Conservation (phyloP, 129 eudicot species). For the Escallonia rubra region DNA sequence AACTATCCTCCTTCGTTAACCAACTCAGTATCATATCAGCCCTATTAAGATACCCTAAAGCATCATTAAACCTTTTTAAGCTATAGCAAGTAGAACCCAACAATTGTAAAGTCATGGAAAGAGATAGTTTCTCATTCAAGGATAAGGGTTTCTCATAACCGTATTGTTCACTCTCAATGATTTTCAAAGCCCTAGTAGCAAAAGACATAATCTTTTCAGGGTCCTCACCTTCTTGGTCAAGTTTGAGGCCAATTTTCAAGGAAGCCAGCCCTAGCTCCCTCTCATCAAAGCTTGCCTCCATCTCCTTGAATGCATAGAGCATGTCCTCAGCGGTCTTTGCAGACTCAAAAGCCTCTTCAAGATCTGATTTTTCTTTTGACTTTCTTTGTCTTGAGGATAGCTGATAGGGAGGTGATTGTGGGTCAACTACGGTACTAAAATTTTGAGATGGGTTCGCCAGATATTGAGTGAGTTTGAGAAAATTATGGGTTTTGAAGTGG, state of each 20-base stretch:
- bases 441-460: conserved; percentile 34
- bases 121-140: conserved; percentile 29
- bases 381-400: conserved; percentile 61
- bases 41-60: conserved; percentile 75
- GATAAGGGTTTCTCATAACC: not conserved
- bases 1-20: conserved; percentile 34
- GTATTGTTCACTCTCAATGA: conserved; percentile 33
- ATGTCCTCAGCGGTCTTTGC: conserved; percentile 63
- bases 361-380: conserved; percentile 54
- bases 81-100: conserved; percentile 68
- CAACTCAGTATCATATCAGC: conserved; percentile 62
- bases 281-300: conserved; percentile 56
- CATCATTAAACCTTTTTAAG: conserved; percentile 70
- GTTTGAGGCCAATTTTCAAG: conserved; percentile 72
- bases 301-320: conserved; percentile 51
- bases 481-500: conserved; percentile 32
- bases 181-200: conserved; percentile 62
- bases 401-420: conserved; percentile 23
- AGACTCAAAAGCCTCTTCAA: conserved; percentile 77
- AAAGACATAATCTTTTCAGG: conserved; percentile 58
- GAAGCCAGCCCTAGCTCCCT: conserved; percentile 68
- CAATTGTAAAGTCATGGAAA: conserved; percentile 81
- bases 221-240: conserved; percentile 73
- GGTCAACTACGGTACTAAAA: conserved; percentile 45
- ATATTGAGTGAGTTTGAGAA: conserved; percentile 10